Conservation (phyloP, 2,329 filamentous ascomycete genomes). For the Nemania serpens region DNA sequence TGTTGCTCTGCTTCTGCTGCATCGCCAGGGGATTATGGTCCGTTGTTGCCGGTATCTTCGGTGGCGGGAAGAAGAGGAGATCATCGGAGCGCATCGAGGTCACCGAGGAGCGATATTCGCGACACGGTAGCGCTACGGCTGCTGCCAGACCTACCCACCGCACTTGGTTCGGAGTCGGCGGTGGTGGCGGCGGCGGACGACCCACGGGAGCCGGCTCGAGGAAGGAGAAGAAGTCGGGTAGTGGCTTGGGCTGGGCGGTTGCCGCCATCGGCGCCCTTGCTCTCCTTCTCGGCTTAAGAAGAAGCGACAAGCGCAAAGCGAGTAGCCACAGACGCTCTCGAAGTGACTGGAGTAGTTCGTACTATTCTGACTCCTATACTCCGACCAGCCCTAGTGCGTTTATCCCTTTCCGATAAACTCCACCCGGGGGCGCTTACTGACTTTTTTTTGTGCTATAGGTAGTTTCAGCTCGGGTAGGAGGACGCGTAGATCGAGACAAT, state of each 20-base stretch:
- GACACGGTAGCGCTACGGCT: constrained; percentile 51
- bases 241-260: constrained; percentile 58
- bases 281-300: constrained; percentile 58
- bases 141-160: constrained; percentile 56
- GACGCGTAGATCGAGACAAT: constrained; percentile 43
- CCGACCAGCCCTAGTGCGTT: constrained; percentile 59
- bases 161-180: constrained; percentile 60
- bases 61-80: constrained; percentile 57
- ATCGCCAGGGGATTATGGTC: constrained; percentile 67
- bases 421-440: constrained; percentile 34
- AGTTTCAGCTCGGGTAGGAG: constrained; percentile 53
- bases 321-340: constrained; percentile 47
- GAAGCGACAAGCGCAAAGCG: constrained; percentile 52
- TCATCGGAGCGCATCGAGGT: constrained; percentile 61
- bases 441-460: constrained; percentile 42
- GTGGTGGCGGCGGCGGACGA: constrained; percentile 46
- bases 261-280: constrained; percentile 57
- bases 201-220: constrained; percentile 43
- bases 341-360: constrained; percentile 55
- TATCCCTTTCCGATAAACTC: constrained; percentile 34
- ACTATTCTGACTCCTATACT: constrained; percentile 60
- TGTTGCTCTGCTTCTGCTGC: constrained; percentile 77
- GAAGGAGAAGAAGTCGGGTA: constrained; percentile 59
- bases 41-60: constrained; percentile 61
- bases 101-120: constrained; percentile 65